Evolutionary conservation across 2,329 filamentous ascomycete species (phyloP).

Genomic region (Fusarium bulbicola): DNA sequence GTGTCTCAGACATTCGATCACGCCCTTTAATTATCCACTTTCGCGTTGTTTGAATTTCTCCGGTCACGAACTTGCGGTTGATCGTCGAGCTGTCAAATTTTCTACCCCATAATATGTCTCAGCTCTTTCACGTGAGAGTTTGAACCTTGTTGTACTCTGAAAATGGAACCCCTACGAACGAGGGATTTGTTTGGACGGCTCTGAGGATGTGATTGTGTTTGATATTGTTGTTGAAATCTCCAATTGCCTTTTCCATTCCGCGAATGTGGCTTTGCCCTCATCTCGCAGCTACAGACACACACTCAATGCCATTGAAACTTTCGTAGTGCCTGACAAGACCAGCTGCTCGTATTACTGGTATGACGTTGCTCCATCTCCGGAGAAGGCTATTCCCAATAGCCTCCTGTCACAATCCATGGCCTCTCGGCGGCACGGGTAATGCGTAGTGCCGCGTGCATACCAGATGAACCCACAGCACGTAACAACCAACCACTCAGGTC

Average conservation of each 20-base stretch:
- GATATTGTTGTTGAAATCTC: not conserved
- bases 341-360: not conserved
- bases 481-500: slow-evolving; percentile 11
- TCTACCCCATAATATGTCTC: not conserved
- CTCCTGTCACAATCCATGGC: not conserved
- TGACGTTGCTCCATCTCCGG: not conserved
- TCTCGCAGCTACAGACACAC: too few relatives aligned
- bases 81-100: not conserved
- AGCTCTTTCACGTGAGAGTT: not conserved
- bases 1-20: not conserved
- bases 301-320: not conserved
- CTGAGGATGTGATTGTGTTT: not conserved
- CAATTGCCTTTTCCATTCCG: not conserved
- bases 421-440: not conserved
- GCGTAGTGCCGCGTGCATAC: not conserved
- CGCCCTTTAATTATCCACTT: not conserved
- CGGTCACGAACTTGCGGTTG: not conserved
- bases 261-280: not conserved
- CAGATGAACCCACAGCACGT: not conserved
- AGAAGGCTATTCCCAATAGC: not conserved
- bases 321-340: not conserved
- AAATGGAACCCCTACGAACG: not conserved
- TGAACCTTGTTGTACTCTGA: not conserved
- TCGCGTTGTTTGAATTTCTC: not conserved
- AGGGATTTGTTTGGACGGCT: not conserved